A percentile compares a stretch with the other conserved stretches of the same genome.
Evolutionary conservation across 2,329 filamentous ascomycete species (phyloP).

Genomic region (Pseudocercospora cruenta): DNA sequence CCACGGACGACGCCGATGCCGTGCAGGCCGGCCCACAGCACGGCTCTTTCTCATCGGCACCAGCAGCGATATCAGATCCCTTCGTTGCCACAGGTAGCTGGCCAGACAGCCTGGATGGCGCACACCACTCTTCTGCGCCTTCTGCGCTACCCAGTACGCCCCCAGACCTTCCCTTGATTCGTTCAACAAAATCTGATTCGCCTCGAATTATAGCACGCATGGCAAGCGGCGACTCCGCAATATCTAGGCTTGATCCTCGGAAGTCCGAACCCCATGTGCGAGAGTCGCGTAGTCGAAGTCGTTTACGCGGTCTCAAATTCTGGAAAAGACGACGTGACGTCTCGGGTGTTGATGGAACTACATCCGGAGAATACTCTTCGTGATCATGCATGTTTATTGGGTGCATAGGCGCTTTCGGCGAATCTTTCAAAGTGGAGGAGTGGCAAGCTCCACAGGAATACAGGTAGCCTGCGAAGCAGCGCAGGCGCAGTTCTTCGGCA

Average conservation of each 20-base stretch:
- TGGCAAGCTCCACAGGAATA: neutral
- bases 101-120: conserved; percentile 29
- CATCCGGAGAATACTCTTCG: conserved; percentile 17
- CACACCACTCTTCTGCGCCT: conserved; percentile 29
- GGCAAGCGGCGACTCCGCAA: conserved; percentile 32
- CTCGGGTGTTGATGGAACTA: conserved; percentile 14
- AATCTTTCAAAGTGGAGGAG: neutral
- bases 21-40: conserved; percentile 18
- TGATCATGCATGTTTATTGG: conserved; percentile 1
- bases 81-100: conserved; percentile 28
- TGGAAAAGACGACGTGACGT: conserved; percentile 40
- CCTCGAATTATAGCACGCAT: conserved; percentile 30
- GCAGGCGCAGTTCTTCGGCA: conserved; percentile 10
- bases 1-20: conserved; percentile 32
- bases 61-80: conserved; percentile 24
- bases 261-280: conserved; percentile 28
- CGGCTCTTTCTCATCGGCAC: conserved; percentile 15
- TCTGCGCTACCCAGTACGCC: conserved; percentile 28
- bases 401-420: neutral
- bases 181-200: conserved; percentile 27
- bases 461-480: conserved; percentile 8
- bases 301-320: conserved; percentile 41
- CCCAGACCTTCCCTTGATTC: conserved; percentile 20
- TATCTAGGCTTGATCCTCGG: conserved; percentile 16
- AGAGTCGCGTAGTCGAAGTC: conserved; percentile 41